Percentiles rank a stretch among this genome's conserved stretches.
phyloP scores from a whole-genome alignment of 768 basidiomycete species.

The Serendipita sp. region DNA sequence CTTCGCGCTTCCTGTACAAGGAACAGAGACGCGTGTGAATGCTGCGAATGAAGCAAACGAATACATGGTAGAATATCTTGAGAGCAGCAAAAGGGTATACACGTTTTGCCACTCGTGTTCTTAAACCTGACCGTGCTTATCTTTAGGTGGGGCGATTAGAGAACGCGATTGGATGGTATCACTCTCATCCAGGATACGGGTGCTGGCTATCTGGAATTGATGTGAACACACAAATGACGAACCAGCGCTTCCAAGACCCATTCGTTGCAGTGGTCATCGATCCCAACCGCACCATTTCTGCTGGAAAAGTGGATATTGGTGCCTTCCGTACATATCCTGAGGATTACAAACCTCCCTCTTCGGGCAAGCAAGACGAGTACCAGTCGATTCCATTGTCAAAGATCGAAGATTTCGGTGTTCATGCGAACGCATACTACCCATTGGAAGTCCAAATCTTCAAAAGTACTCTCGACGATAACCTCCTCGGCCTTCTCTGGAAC shows the following conservation, averaged over 20 bases:
- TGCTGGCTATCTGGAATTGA: slow-evolving; percentile 99
- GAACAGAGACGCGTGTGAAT: slow-evolving; percentile 95
- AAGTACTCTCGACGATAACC: slow-evolving; percentile 67
- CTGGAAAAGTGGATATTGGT: slow-evolving; percentile 96
- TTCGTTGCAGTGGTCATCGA: slow-evolving; percentile 97
- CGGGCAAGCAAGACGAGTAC: slow-evolving; percentile 57
- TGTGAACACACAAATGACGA: slow-evolving; percentile 89
- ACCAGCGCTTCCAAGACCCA: slow-evolving; percentile 90
- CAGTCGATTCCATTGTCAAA: slow-evolving; percentile 94
- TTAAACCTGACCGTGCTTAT: not conserved
- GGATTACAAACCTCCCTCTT: slow-evolving; percentile 70
- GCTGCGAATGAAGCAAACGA: slow-evolving; percentile 91
- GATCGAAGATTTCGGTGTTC: slow-evolving; percentile 98
- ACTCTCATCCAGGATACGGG: slow-evolving; percentile 97
- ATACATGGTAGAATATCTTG: slow-evolving; percentile 93
- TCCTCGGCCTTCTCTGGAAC: slow-evolving; percentile 89
- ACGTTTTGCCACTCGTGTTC: not conserved
- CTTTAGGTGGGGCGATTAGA: slow-evolving; percentile 23
- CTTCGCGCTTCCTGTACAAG: slow-evolving; percentile 92
- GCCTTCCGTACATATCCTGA: slow-evolving; percentile 97
- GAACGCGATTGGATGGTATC: slow-evolving; percentile 92
- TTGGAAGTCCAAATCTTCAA: slow-evolving; percentile 94
- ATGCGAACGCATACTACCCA: slow-evolving; percentile 90
- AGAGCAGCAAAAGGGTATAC: slow-evolving; percentile 60
- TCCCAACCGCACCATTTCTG: slow-evolving; percentile 94